Evolutionary conservation across 352 stramenopile genomes (phyloP).

Genomic region (Pilasporangium apinafurcum): DNA sequence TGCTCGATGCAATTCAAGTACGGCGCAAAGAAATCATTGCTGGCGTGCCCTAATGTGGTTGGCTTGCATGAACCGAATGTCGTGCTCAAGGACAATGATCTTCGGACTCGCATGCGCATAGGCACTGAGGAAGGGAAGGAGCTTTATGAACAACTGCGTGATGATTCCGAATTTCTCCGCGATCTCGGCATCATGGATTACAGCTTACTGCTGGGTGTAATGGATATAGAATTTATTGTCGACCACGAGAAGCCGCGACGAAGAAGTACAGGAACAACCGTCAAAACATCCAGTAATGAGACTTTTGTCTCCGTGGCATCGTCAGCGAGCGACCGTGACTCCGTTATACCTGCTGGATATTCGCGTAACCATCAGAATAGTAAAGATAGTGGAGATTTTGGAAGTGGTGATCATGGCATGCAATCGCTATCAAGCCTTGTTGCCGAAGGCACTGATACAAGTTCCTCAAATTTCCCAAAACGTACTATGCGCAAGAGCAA

Average conservation of each 20-base stretch:
- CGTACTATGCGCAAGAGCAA: constrained; percentile 67
- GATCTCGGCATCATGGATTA: constrained; percentile 89
- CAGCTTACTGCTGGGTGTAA: constrained; percentile 81
- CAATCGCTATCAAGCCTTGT: constrained; percentile 26
- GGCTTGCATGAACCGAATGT: constrained; percentile 79
- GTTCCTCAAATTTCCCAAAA: no score
- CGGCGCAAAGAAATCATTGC: constrained; percentile 46
- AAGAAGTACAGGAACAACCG: constrained; percentile 21
- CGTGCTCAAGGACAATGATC: constrained; percentile 84
- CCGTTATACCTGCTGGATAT: background rate
- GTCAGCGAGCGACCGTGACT: constrained; percentile 2
- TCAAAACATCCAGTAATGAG: constrained; percentile 20
- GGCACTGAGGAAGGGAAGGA: constrained; percentile 37
- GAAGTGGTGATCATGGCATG: constrained; percentile 16
- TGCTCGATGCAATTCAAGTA: constrained; percentile 86
- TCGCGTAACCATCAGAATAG: background rate
- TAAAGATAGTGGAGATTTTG: constrained; percentile 3
- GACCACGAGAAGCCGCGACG: constrained; percentile 27
- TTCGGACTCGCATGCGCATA: constrained; percentile 80
- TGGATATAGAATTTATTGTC: constrained; percentile 78
- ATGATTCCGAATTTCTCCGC: constrained; percentile 76
- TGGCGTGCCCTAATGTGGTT: constrained; percentile 79
- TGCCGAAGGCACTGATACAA: no score
- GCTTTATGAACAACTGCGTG: constrained; percentile 57
- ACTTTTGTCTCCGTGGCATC: constrained; percentile 35